Percentiles rank a stretch among this genome's conserved stretches.
Evolutionary conservation across 768 basidiomycete genomes (phyloP).

Genomic region (Boletus patriciae): DNA sequence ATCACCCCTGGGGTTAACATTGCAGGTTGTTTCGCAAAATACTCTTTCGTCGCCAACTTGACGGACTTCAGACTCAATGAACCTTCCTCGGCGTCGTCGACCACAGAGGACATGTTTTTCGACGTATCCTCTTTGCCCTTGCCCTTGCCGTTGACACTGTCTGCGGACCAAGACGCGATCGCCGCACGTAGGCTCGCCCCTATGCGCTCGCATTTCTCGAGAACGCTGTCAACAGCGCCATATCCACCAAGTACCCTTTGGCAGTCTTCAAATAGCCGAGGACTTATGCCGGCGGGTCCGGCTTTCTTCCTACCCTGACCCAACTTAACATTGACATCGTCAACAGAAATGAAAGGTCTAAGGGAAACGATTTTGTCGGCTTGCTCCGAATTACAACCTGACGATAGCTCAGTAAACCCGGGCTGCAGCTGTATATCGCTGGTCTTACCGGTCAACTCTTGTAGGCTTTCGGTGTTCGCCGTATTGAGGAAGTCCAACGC

Average conservation of each 20-base stretch:
- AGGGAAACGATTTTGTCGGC: conserved; percentile 74
- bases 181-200: conserved; percentile 70
- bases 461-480: conserved; percentile 59
- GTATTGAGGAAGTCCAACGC: conserved; percentile 72
- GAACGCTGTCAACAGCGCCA: conserved; percentile 81
- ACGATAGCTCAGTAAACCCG: conserved; percentile 4
- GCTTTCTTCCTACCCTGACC: conserved; percentile 87
- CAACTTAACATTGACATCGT: conserved; percentile 74
- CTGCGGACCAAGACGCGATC: conserved; percentile 74
- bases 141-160: conserved; percentile 32
- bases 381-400: conserved; percentile 80
- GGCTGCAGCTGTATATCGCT: neutral
- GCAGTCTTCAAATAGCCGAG: conserved; percentile 90
- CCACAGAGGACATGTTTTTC: conserved; percentile 17
- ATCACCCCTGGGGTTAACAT: conserved; percentile 62
- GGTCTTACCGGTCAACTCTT: conserved; percentile 70
- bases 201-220: conserved; percentile 86
- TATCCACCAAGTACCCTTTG: conserved; percentile 82
- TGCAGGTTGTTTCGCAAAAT: conserved; percentile 73
- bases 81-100: conserved; percentile 55
- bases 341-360: conserved; percentile 76
- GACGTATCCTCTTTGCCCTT: conserved; percentile 40
- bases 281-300: conserved; percentile 78
- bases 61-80: conserved; percentile 57
- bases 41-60: conserved; percentile 51